Percentiles rank a stretch among this genome's conserved stretches.
Evolutionary conservation across 176 grass and related monocot species (phyloP).

Genomic region (Zea luxurians): DNA sequence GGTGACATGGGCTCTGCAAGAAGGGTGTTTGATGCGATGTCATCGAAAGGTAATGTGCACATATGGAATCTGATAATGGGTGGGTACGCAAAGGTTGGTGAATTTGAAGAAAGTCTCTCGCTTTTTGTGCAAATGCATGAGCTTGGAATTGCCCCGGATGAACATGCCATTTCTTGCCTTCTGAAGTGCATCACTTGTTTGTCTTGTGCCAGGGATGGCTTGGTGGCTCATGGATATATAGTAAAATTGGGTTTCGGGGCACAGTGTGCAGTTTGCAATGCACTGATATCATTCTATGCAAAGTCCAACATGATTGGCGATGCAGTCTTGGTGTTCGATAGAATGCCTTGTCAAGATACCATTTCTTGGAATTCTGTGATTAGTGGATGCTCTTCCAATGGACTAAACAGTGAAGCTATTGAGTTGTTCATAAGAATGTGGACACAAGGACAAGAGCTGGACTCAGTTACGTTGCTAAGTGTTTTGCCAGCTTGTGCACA

Average conservation of each 20-base stretch:
- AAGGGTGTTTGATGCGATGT: slow-evolving; percentile 59
- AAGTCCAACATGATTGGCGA: slow-evolving; percentile 56
- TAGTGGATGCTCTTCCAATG: slow-evolving; percentile 61
- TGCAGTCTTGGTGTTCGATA: slow-evolving; percentile 57
- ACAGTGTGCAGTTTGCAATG: slow-evolving; percentile 71
- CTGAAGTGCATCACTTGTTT: slow-evolving; percentile 68
- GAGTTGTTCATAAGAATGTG: slow-evolving; percentile 59
- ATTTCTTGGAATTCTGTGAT: slow-evolving; percentile 91
- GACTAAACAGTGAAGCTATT: slow-evolving; percentile 44
- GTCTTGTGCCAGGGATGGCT: slow-evolving; percentile 42
- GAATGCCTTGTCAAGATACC: slow-evolving; percentile 68
- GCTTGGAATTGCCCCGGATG: slow-evolving; percentile 53
- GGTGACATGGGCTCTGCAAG: slow-evolving; percentile 57
- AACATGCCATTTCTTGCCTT: slow-evolving; percentile 62
- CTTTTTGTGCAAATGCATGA: slow-evolving; percentile 67
- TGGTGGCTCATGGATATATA: slow-evolving; percentile 56
- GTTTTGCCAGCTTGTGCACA: slow-evolving; percentile 69
- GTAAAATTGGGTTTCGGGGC: slow-evolving; percentile 64
- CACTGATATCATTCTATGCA: slow-evolving; percentile 62
- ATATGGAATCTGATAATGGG: slow-evolving; percentile 71
- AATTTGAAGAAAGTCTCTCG: slow-evolving; percentile 60
- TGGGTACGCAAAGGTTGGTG: slow-evolving; percentile 57
- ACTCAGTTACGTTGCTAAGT: slow-evolving; percentile 59
- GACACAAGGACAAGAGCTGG: slow-evolving; percentile 51
- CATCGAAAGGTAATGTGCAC: slow-evolving; percentile 39